Base-by-base conservation (phyloP, 257 asterid species). In the Salvia hispanica region DNA sequence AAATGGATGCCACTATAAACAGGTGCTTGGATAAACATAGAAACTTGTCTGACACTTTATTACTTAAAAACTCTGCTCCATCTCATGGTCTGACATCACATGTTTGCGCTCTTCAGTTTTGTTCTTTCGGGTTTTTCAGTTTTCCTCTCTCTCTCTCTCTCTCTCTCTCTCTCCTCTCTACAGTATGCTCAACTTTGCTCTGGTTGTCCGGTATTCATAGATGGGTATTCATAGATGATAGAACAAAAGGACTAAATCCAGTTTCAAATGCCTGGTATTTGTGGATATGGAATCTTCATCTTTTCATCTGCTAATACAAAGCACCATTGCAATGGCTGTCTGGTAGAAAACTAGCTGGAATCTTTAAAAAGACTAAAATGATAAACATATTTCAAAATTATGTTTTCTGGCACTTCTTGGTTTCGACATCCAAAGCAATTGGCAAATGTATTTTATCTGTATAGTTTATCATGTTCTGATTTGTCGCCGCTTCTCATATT, bases 1-100 rank as follows among this genome's bases (percentile, higher is more conserved):
- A 93, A 82, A 86, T 93, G 96, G 97, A 93, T 72, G 99, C 90
- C 56, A 80, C 72, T 37, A 75, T 90, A 82, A 93, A 86, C 84
- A 86, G 96, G 96, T 88, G 21, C 61, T 5, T 39, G 28, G 70
- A 34, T 25, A 25, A 25, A 25, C 31, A 16, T 56, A 52, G 31
- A 25, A 25, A 25, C 31, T 25, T 25, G 31, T 25, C 71, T 45
- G 13, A 51, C 69, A 37, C 58, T 59, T 44, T 36, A 25, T 58
- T 69, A 39, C 45, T 56, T 33, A 15, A 14, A 25, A 25, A 25
- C 31, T 25, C 31, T 25, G 31, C 31, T 25, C 31, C 31, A 25
- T 25, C 31, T 25, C 31, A 25, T 25, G 31, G 31, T 25, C 31
- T 25, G 2, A 25, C 31, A 25, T 25, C 31, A 25, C 31, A 25